Evolutionary conservation across 1,284 basidiomycete genomes (phyloP), one percentile per base, ranked within the genome.

Genomic region (Apiotrichum mycotoxinovorans): DNA sequence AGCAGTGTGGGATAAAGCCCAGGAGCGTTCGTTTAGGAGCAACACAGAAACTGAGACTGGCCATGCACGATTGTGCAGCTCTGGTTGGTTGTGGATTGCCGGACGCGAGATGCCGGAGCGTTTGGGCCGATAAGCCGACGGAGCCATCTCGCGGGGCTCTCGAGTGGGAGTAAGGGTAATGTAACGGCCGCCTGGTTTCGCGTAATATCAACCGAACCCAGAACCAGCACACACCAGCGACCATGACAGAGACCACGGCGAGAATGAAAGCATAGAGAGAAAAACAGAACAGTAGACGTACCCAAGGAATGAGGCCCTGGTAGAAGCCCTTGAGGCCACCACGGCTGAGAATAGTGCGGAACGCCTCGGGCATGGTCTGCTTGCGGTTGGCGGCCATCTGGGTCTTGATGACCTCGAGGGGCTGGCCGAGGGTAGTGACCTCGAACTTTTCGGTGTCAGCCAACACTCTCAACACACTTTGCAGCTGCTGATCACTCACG

Each of bases 291-390:
- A 15, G 23, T 9, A 11, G 10, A 41, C 40, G 40, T 41, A 91
- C 90, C 95, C 95, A 98, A 69, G 95, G 96, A 75, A 98, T 98
- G 57, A 99, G 84, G 66, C 96, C 96, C 79, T 99, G 96, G 80
- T 93, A 99, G 82, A 97, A 94, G 45, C 96, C 96, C 41, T 81
- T 74, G 55, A 89, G 77, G 63, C 95, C 93, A 65, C 96, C 96
- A 65, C 96, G 87, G 67, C 86, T 84, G 88, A 91, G 95, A 58
- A 98, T 91, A 7, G 87, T 87, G 66, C 82, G 81, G 68, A 91
- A 82, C 11, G 96, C 95, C 73, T 93, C 85, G 58, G 81, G 67
- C 93, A 99, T 97, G 15, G 87, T 83, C 76, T 98, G 91, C 15
- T 83, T 85, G 60, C 93, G 85, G 80, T 93, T 92, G 50, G 91